These are phyloP conservation scores for Apostasia shenzhenica DNA, from an alignment of 106 monocot species.

Conservation along the genomic window DNA sequence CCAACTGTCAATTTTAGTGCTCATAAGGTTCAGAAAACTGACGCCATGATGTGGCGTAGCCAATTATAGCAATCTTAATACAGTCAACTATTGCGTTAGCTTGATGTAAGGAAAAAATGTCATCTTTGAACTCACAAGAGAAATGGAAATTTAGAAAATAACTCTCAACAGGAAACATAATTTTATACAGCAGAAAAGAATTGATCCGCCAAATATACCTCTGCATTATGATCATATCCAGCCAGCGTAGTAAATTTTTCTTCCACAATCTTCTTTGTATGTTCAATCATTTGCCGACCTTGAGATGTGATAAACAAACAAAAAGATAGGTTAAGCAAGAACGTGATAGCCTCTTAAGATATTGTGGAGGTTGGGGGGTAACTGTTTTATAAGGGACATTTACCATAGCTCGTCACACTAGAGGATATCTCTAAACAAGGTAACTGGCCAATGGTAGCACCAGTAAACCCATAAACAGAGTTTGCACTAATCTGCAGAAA, in stretches of 20 bases:
- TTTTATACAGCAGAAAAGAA: not conserved
- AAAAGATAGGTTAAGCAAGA: not conserved
- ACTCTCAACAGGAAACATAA: not conserved
- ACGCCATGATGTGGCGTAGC: too few relatives aligned
- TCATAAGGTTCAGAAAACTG: not conserved
- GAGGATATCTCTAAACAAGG: constrained; percentile 98
- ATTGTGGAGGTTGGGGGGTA: not conserved
- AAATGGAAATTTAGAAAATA: not conserved
- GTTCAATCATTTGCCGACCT: constrained; percentile 99
- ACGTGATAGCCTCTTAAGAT: not conserved
- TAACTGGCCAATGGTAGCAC: constrained; percentile 94
- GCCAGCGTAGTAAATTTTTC: constrained; percentile 78
- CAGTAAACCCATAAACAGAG: constrained; percentile 99
- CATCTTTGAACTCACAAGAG: not conserved
- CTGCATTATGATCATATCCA: constrained; percentile 93
- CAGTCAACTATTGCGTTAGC: not conserved
- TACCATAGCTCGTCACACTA: constrained; percentile 99
- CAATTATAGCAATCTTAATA: not conserved
- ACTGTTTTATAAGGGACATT: constrained; percentile 2
- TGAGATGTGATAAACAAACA: constrained; percentile 14
- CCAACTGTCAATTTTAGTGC: not conserved
- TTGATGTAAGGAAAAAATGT: not conserved
- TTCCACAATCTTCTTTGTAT: constrained; percentile 96
- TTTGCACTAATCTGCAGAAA: constrained; percentile 90
- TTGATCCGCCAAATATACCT: constrained; percentile 33